phyloP scores from a whole-genome alignment of 768 basidiomycete species.

The Rhodocollybia butyracea region DNA sequence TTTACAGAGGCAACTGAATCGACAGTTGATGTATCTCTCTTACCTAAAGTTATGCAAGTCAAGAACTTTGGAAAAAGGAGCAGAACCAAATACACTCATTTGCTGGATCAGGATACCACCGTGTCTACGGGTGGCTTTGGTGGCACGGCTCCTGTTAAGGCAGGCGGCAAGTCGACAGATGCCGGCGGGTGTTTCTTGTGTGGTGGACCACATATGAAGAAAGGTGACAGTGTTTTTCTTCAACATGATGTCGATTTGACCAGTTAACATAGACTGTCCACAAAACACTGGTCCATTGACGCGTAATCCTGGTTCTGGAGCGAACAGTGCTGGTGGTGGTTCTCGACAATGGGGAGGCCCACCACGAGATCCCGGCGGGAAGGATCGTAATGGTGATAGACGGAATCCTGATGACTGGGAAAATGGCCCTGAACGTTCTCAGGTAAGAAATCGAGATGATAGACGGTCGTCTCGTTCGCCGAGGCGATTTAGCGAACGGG shows the following conservation, averaged over 20 bases:
- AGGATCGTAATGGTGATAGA: slow-evolving; percentile 18
- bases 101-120: slow-evolving; percentile 93
- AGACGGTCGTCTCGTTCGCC: slow-evolving; percentile 20
- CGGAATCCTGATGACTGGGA: not conserved
- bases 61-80: slow-evolving; percentile 91
- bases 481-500: slow-evolving; percentile 17
- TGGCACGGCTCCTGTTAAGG: slow-evolving; percentile 48
- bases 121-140: slow-evolving; percentile 60
- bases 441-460: slow-evolving; percentile 14
- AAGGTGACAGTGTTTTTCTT: slow-evolving; percentile 47
- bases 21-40: slow-evolving; percentile 79
- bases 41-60: slow-evolving; percentile 97
- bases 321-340: slow-evolving; percentile 28
- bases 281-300: slow-evolving; percentile 41
- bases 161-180: slow-evolving; percentile 53
- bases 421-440: slow-evolving; percentile 18
- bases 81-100: slow-evolving; percentile 94
- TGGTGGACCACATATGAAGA: slow-evolving; percentile 91
- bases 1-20: slow-evolving; percentile 89
- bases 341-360: slow-evolving; percentile 30
- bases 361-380: slow-evolving; percentile 29
- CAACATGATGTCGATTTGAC: too few relatives aligned
- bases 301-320: slow-evolving; percentile 25
- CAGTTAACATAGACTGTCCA: slow-evolving; percentile 53
- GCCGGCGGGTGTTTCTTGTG: slow-evolving; percentile 86